Percentiles rank a stretch among this genome's conserved stretches.
Conservation (phyloP, 2,329 filamentous ascomycete species). For the Pseudogymnoascus sp. region DNA sequence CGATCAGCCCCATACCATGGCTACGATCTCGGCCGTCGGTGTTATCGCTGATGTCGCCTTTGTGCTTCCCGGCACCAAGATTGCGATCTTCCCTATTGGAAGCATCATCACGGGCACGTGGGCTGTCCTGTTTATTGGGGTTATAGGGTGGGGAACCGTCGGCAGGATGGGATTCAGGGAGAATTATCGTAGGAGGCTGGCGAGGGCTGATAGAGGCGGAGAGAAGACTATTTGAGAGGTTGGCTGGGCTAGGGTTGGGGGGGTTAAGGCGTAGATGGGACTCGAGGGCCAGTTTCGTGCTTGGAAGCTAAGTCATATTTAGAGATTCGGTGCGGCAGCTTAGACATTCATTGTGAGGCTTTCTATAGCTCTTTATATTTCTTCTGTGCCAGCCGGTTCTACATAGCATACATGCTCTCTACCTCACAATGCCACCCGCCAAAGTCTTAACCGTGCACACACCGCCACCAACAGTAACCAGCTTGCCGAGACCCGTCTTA, state of each 20-base stretch:
- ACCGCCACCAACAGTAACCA: constrained; percentile 65
- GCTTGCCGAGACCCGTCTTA: constrained; percentile 43
- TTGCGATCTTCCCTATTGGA: constrained; percentile 63
- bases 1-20: constrained; percentile 33
- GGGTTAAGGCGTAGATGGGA: not conserved
- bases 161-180: constrained; percentile 60
- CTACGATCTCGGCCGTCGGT: constrained; percentile 23
- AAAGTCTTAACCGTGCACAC: constrained; percentile 77
- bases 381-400: not conserved
- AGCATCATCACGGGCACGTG: constrained; percentile 59
- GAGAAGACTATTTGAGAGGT: constrained; percentile 25
- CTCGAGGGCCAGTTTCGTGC: not conserved
- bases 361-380: constrained; percentile 5
- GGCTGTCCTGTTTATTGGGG: constrained; percentile 47
- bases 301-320: not conserved
- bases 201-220: constrained; percentile 32
- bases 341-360: constrained; percentile 1
- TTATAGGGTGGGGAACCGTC: constrained; percentile 57
- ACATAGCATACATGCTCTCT: constrained; percentile 29
- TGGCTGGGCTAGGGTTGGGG: not conserved
- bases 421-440: constrained; percentile 75
- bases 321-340: not conserved
- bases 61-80: constrained; percentile 57
- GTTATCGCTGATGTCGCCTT: constrained; percentile 41
- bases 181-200: constrained; percentile 48